Conservation (phyloP, 1,284 basidiomycete species). For the Irpex rosettiformis region DNA sequence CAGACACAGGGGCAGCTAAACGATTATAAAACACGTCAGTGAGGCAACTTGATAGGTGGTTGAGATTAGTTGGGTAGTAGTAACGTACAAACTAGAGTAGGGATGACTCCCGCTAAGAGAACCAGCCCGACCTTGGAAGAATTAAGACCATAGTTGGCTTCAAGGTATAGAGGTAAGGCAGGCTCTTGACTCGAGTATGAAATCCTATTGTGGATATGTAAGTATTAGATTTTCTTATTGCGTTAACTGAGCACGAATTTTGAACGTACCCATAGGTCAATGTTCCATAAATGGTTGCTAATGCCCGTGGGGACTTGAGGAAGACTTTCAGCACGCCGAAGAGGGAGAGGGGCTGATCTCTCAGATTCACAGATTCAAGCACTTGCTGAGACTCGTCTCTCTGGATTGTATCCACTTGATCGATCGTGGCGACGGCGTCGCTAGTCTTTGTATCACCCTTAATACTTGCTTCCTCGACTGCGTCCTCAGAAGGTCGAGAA, state of each 20-base stretch:
- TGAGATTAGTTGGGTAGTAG: no score
- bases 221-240: neutral
- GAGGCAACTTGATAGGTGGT: no score
- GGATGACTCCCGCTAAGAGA: slow-evolving; percentile 68
- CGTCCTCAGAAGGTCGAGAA: neutral
- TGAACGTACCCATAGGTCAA: slow-evolving; percentile 57
- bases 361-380: slow-evolving; percentile 1
- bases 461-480: neutral
- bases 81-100: slow-evolving; percentile 57
- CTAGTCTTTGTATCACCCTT: neutral
- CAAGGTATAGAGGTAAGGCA: slow-evolving; percentile 63
- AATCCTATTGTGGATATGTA: slow-evolving; percentile 34
- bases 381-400: neutral
- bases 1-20: slow-evolving; percentile 58
- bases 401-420: slow-evolving; percentile 12
- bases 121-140: slow-evolving; percentile 66
- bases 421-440: neutral
- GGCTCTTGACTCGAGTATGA: slow-evolving; percentile 57
- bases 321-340: slow-evolving; percentile 39
- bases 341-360: slow-evolving; percentile 13
- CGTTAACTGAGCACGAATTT: neutral
- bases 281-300: slow-evolving; percentile 47
- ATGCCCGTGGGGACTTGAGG: slow-evolving; percentile 50
- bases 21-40: no score
- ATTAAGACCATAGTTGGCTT: slow-evolving; percentile 56